Evolutionary conservation across 78 protist genomes (phyloP), one percentile per base, ranked within the genome.

Genomic region (Tieghemostelium lacteum): DNA sequence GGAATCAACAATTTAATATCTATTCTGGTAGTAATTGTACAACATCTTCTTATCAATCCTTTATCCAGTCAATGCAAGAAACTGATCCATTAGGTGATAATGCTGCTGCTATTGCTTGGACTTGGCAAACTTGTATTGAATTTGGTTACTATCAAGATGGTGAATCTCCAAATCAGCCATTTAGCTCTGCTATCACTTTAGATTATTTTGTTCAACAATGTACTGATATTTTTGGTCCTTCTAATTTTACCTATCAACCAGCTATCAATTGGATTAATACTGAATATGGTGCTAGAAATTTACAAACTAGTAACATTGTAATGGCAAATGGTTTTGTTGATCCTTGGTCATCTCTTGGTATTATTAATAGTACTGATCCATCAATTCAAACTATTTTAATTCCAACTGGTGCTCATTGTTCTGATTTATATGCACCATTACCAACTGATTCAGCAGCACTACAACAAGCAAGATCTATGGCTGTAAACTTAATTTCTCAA

Each of bases 311-410:
- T 24, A 45, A 45, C 6, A 45, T 45, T 45, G 10, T 80, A 3
- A 73, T 31, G 61, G 71, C 50, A n/a, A 92, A 92, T 57, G 95
- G 95, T 37, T 61, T 62, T 34, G 64, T 65, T 33, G 93, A 88
- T 54, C 93, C 93, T 22, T 88, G 93, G 93, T 62, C 39, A 37
- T 57, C 93, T 2, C 42, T 85, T 1, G 36, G 67, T 26, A 54
- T 85, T 52, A 45, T 24, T 34, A 58, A 63, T n/a, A 45, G n/a
- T 45, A 5, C 34, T 22, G 29, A 40, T 24, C 20, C 71, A 2
- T 64, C 71, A 28, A 65, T 24, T 37, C 37, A 24, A 34, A 65
- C 37, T 67, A 40, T 67, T 7, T 42, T 67, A 26, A 67, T 67
- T 42, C 74, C 34, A 19, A 50, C 54, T 7, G 34, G 54, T 6